Evolutionary conservation across 192 early-diverging fungal genomes (phyloP).

Genomic region (Geranomyces michiganensis): DNA sequence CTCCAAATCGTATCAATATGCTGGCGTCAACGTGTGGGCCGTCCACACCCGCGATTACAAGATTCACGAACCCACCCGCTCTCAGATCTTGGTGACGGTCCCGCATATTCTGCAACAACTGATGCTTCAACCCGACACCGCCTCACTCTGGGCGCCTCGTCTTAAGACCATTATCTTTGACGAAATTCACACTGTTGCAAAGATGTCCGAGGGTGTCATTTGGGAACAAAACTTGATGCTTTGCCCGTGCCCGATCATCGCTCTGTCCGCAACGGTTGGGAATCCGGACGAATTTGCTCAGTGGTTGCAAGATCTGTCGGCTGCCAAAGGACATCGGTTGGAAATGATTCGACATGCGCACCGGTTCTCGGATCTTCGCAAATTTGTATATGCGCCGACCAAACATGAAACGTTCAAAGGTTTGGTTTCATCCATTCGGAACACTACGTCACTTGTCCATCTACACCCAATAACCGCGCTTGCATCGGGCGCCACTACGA

Average conservation of each 20-base stretch:
- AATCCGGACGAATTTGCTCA: constrained; percentile 32
- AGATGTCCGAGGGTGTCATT: constrained; percentile 33
- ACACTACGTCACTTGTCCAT: constrained; percentile 19
- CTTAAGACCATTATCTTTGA: constrained; percentile 54
- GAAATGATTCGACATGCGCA: constrained; percentile 37
- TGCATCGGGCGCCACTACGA: constrained; percentile 15
- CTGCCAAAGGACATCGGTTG: constrained; percentile 19
- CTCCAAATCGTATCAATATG: constrained; percentile 35
- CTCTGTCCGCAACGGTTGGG: constrained; percentile 49
- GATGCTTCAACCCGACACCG: constrained; percentile 23
- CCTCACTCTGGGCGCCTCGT: constrained; percentile 28
- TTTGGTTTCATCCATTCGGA: background rate
- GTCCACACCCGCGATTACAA: constrained; percentile 46
- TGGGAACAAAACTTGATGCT: constrained; percentile 49
- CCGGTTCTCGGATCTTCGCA: constrained; percentile 46
- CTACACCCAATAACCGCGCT: constrained; percentile 44
- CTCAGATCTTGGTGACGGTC: constrained; percentile 46
- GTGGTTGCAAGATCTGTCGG: constrained; percentile 37
- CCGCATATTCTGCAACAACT: constrained; percentile 26
- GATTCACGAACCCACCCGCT: constrained; percentile 27
- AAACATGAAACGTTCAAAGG: background rate
- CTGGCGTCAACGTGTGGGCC: constrained; percentile 35
- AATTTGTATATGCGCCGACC: constrained; percentile 41
- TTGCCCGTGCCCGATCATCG: constrained; percentile 46
- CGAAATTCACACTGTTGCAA: constrained; percentile 35